Conservation (phyloP, 306 rosid genomes). For the Pterocarpus santalinus region DNA sequence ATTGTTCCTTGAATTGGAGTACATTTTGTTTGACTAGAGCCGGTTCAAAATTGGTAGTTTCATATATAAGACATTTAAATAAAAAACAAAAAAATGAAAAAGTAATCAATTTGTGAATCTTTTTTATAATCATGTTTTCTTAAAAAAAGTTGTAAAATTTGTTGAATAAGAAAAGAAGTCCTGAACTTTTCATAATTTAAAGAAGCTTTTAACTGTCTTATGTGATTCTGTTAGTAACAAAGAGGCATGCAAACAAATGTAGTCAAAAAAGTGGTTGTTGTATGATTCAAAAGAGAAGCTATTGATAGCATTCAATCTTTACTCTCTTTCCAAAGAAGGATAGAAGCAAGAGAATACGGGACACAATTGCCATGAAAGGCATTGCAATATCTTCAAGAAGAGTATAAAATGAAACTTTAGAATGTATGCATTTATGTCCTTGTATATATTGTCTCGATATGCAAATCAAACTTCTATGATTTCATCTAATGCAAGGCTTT, state of each 20-base stretch:
- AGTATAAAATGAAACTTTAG: conserved; percentile 4
- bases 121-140: conserved; percentile 18
- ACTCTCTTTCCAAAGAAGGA: conserved; percentile 43
- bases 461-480: conserved; percentile 45
- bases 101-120: background rate
- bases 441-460: background rate
- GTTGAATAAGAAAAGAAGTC: conserved; percentile 19
- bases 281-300: conserved; percentile 37
- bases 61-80: background rate
- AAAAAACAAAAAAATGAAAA: background rate
- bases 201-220: conserved; percentile 37
- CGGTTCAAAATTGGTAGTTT: background rate
- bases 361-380: background rate
- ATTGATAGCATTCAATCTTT: conserved; percentile 37
- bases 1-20: conserved; percentile 27
- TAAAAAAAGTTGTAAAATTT: conserved; percentile 17
- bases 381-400: conserved; percentile 22
- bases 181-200: conserved; percentile 12
- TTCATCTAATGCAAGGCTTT: conserved; percentile 44
- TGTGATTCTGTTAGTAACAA: conserved; percentile 8
- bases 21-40: conserved; percentile 28
- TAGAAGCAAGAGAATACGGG: conserved; percentile 26
- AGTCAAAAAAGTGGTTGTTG: conserved; percentile 38
- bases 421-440: conserved; percentile 34
- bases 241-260: background rate